Evolutionary conservation across 371 early-diverging fungal genomes (phyloP).

Genomic region (Lichtheimia corymbifera): DNA sequence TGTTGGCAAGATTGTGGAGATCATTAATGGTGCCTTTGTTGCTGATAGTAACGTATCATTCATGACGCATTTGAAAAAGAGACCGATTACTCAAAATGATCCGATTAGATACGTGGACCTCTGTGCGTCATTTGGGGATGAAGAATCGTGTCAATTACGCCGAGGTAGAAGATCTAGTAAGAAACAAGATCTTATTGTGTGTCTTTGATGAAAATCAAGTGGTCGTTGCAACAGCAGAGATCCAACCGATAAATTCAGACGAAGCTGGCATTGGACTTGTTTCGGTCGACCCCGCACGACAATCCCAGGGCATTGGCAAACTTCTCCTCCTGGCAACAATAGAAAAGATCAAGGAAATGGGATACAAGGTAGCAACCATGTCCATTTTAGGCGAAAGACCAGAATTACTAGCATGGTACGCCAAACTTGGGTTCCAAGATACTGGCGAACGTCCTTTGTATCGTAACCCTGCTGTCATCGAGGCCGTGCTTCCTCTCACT

Average conservation of each 20-base stretch:
- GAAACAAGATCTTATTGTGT: constrained; percentile 28
- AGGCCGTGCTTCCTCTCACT: no score
- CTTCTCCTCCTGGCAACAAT: constrained; percentile 47
- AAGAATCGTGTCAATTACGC: constrained; percentile 24
- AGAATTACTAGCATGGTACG: constrained; percentile 56
- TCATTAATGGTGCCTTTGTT: constrained; percentile 19
- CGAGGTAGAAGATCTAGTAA: constrained; percentile 33
- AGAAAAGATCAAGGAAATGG: constrained; percentile 33
- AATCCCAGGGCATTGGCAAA: constrained; percentile 62
- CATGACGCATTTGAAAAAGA: neutral
- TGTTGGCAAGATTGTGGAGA: constrained; percentile 5
- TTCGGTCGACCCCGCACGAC: constrained; percentile 49
- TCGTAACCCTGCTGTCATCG: no score
- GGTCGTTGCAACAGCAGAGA: constrained; percentile 41
- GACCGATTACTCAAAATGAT: neutral
- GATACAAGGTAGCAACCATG: constrained; percentile 39
- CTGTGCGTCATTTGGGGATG: constrained; percentile 18
- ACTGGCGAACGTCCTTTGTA: constrained; percentile 38
- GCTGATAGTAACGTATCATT: constrained; percentile 14
- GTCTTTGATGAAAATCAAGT: constrained; percentile 11
- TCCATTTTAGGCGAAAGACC: constrained; percentile 52
- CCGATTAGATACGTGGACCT: neutral
- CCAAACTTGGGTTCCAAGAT: constrained; percentile 54
- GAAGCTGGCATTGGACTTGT: constrained; percentile 51
- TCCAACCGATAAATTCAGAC: constrained; percentile 21